Conservation (phyloP, 2,329 filamentous ascomycete species). For the Paraphoma sp. region DNA sequence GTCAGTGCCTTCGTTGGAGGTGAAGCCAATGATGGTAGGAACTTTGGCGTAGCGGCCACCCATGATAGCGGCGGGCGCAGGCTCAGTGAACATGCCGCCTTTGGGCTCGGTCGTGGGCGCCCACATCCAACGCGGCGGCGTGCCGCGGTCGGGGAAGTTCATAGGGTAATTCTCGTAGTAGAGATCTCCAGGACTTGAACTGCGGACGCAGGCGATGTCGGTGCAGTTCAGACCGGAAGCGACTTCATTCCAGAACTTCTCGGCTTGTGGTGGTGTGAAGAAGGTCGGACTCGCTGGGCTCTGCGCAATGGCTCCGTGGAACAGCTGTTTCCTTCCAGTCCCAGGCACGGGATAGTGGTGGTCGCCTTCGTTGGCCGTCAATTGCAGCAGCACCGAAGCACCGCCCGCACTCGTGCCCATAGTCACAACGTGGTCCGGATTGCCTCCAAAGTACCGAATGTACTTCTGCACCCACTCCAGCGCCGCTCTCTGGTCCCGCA, state of each 20-base stretch:
- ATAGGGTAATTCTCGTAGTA: slow-evolving; percentile 45
- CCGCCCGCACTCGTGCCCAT: slow-evolving; percentile 49
- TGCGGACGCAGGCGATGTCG: slow-evolving; percentile 37
- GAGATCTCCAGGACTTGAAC: slow-evolving; percentile 33
- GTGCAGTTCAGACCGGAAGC: slow-evolving; percentile 40
- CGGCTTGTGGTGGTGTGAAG: slow-evolving; percentile 37
- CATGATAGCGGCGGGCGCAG: slow-evolving; percentile 36
- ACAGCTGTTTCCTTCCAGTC: slow-evolving; percentile 34
- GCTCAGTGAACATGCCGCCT: slow-evolving; percentile 39
- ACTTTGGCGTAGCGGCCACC: slow-evolving; percentile 36
- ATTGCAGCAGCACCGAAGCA: slow-evolving; percentile 37
- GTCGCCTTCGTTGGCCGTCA: slow-evolving; percentile 40
- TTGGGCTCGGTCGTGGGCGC: slow-evolving; percentile 38
- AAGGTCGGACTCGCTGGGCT: slow-evolving; percentile 42
- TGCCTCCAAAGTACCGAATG: slow-evolving; percentile 53
- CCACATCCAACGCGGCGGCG: slow-evolving; percentile 46
- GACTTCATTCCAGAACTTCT: slow-evolving; percentile 41
- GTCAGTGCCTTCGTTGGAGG: slow-evolving; percentile 49
- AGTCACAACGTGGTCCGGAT: slow-evolving; percentile 55
- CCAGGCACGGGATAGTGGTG: slow-evolving; percentile 33
- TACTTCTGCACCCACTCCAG: slow-evolving; percentile 52
- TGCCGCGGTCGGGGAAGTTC: slow-evolving; percentile 37
- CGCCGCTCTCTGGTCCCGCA: slow-evolving; percentile 49
- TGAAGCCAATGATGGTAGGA: slow-evolving; percentile 41
- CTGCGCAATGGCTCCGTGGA: slow-evolving; percentile 41